phyloP scores from a whole-genome alignment of 805 yeast genomes.

The Saturnispora gosingensis region DNA sequence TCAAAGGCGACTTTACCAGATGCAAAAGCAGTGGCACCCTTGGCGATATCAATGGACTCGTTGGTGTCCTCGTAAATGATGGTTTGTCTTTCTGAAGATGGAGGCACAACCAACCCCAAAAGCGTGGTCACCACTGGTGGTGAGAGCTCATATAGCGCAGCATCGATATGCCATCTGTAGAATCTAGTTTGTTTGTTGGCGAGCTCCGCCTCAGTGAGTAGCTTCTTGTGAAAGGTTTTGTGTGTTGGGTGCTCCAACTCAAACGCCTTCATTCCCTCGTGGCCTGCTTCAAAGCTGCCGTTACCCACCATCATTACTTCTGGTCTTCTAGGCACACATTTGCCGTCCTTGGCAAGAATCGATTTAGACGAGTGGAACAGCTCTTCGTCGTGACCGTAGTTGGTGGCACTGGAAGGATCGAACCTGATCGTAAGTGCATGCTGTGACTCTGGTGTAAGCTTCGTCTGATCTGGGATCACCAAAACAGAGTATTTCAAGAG shows the following conservation, averaged over 20 bases:
- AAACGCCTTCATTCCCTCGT: slow-evolving; percentile 39
- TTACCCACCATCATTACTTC: slow-evolving; percentile 89
- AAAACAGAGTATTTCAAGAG: slow-evolving; percentile 61
- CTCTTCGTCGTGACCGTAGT: slow-evolving; percentile 75
- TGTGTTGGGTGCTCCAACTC: slow-evolving; percentile 76
- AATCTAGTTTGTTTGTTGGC: slow-evolving; percentile 61
- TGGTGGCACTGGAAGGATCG: slow-evolving; percentile 61
- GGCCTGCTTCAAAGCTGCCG: slow-evolving; percentile 47
- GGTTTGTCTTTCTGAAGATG: slow-evolving; percentile 48
- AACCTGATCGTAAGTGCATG: slow-evolving; percentile 66
- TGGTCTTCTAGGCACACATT: slow-evolving; percentile 71
- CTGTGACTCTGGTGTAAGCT: slow-evolving; percentile 65
- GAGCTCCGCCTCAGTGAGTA: slow-evolving; percentile 56
- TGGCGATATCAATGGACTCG: slow-evolving; percentile 57
- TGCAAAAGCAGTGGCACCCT: slow-evolving; percentile 85
- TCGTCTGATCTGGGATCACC: slow-evolving; percentile 63
- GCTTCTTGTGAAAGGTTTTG: slow-evolving; percentile 63
- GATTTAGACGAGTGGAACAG: slow-evolving; percentile 58
- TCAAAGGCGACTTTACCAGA: slow-evolving; percentile 77
- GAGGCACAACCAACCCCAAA: slow-evolving; percentile 75
- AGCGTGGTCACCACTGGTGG: slow-evolving; percentile 85
- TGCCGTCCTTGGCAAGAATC: slow-evolving; percentile 72
- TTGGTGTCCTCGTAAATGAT: slow-evolving; percentile 60
- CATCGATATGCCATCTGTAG: slow-evolving; percentile 92
- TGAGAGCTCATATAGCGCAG: slow-evolving; percentile 75